Conservation (phyloP, 148 eudicot genomes). For the Rhododendron vialii region DNA sequence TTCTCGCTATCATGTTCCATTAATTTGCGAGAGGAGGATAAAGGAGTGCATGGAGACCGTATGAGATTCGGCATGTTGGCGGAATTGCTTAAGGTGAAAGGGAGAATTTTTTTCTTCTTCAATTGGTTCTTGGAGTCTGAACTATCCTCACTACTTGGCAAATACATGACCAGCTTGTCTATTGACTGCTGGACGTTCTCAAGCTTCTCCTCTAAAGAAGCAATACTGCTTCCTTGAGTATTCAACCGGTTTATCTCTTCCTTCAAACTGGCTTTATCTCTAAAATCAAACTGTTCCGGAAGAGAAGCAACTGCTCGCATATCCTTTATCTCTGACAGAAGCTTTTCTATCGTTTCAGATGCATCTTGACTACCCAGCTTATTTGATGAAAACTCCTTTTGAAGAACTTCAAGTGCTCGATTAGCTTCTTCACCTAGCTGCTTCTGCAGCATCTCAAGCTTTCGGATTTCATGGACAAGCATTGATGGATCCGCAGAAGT, state of each 20-base stretch:
- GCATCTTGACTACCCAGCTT: slow-evolving; percentile 70
- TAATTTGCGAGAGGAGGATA: slow-evolving; percentile 49
- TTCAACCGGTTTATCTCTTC: slow-evolving; percentile 78
- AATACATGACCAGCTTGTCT: slow-evolving; percentile 54
- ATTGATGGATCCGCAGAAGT: slow-evolving; percentile 63
- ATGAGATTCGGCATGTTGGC: slow-evolving; percentile 64
- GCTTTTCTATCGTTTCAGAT: slow-evolving; percentile 72
- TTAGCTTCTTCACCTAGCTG: slow-evolving; percentile 99
- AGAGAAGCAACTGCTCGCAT: slow-evolving; percentile 46
- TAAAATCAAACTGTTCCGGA: slow-evolving; percentile 46
- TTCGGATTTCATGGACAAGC: slow-evolving; percentile 78
- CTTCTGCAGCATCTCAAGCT: slow-evolving; percentile 82
- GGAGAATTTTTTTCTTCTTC: slow-evolving; percentile 56
- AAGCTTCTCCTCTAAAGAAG: slow-evolving; percentile 81
- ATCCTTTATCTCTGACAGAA: slow-evolving; percentile 73
- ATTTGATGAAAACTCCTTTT: slow-evolving; percentile 76
- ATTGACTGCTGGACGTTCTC: slow-evolving; percentile 83
- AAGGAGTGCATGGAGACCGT: slow-evolving; percentile 83
- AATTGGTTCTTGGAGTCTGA: slow-evolving; percentile 48
- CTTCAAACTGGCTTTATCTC: slow-evolving; percentile 60
- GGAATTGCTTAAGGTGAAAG: slow-evolving; percentile 59
- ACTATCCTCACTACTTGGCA: slow-evolving; percentile 49
- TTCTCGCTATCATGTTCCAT: slow-evolving; percentile 64
- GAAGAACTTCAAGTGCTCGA: slow-evolving; percentile 82
- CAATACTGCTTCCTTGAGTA: slow-evolving; percentile 56